Conservation (phyloP, 1,139 yeast genomes). For the Lodderomyces oxycetoniae region DNA sequence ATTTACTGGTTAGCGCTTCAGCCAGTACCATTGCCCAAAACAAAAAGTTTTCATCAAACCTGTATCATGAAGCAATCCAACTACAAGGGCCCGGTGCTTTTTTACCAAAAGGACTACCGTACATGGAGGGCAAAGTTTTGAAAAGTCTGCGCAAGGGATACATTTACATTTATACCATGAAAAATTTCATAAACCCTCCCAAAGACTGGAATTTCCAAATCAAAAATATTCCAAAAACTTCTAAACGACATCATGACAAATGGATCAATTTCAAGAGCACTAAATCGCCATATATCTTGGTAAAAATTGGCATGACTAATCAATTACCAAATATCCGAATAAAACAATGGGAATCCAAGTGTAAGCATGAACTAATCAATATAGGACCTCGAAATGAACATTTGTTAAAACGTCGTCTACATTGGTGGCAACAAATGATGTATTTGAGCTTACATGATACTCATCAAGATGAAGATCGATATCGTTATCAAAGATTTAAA, state of each 20-base stretch:
- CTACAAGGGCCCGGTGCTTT: too few relatives aligned
- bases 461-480: background rate
- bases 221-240: slow-evolving; percentile 27
- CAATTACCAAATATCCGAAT: slow-evolving; percentile 40
- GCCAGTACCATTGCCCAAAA: too few relatives aligned
- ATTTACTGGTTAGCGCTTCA: too few relatives aligned
- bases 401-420: slow-evolving; percentile 5
- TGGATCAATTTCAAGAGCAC: slow-evolving; percentile 39
- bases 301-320: slow-evolving; percentile 57
- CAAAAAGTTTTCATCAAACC: too few relatives aligned
- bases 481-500: slow-evolving; percentile 11
- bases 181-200: slow-evolving; percentile 18
- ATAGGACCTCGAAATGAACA: slow-evolving; percentile 11
- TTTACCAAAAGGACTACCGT: too few relatives aligned
- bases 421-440: slow-evolving; percentile 6
- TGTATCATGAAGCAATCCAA: too few relatives aligned
- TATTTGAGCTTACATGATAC: slow-evolving; percentile 6
- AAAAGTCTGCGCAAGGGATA: too few relatives aligned
- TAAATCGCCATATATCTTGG: slow-evolving; percentile 34
- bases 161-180: slow-evolving; percentile 52
- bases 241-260: slow-evolving; percentile 18
- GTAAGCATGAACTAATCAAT: slow-evolving; percentile 36
- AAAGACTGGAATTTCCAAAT: slow-evolving; percentile 27
- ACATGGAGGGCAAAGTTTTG: too few relatives aligned
- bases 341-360: slow-evolving; percentile 52